Percentiles rank a stretch among this genome's conserved stretches.
phyloP scores from a whole-genome alignment of 2,329 filamentous ascomycete genomes.

The Arthrobotrys musiformis region DNA sequence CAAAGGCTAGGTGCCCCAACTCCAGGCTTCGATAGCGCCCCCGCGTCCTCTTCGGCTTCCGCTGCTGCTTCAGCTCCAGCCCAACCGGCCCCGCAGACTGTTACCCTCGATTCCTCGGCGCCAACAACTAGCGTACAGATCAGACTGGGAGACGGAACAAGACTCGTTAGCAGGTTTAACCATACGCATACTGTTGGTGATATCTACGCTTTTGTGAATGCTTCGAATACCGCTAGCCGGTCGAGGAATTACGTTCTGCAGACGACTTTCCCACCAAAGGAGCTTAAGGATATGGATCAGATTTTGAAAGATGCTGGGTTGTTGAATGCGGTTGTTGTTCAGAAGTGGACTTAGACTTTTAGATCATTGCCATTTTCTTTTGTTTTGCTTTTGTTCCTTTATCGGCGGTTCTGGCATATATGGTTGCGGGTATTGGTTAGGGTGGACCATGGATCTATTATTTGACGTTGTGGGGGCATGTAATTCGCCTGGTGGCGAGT shows the following conservation, averaged over 20 bases:
- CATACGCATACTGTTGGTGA: constrained; percentile 80
- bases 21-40: constrained; percentile 68
- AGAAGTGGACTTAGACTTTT: constrained; percentile 66
- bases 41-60: constrained; percentile 62
- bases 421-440: background rate
- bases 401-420: background rate
- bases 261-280: constrained; percentile 85
- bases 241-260: constrained; percentile 77
- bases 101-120: constrained; percentile 72
- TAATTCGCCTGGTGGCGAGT: background rate
- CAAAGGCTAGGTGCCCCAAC: constrained; percentile 81
- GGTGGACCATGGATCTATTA: background rate
- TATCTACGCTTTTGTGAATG: constrained; percentile 78
- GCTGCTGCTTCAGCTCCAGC: constrained; percentile 60
- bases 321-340: constrained; percentile 68
- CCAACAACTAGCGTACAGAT: constrained; percentile 79
- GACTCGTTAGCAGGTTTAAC: constrained; percentile 83
- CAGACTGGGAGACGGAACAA: constrained; percentile 79
- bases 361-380: background rate
- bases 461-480: background rate
- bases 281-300: constrained; percentile 73
- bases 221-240: constrained; percentile 70
- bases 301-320: constrained; percentile 63
- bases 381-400: background rate
- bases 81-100: constrained; percentile 58